Conservation (phyloP, 495 filamentous ascomycete genomes). For the Podospora pseudocomata region DNA sequence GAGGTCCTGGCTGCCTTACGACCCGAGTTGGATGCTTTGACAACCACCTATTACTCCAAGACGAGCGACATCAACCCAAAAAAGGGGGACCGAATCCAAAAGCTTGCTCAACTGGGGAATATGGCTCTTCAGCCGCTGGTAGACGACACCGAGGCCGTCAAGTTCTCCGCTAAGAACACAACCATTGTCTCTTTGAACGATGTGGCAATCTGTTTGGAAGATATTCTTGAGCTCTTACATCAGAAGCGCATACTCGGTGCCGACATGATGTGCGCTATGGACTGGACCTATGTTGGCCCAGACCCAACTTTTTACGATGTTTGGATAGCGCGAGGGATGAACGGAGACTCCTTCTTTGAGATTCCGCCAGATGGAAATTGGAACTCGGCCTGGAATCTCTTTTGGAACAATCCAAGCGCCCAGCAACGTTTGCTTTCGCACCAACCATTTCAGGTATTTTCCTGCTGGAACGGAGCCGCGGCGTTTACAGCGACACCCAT, state of each 20-base stretch:
- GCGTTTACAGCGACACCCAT: conserved; percentile 30
- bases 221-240: conserved; percentile 51
- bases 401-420: conserved; percentile 40
- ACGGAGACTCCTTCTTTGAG: conserved; percentile 49
- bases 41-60: conserved; percentile 35
- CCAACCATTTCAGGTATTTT: conserved; percentile 52
- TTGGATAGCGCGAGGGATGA: conserved; percentile 48
- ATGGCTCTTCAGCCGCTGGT: conserved; percentile 40
- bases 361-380: conserved; percentile 45
- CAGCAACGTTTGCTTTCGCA: conserved; percentile 25
- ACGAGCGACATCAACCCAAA: conserved; percentile 39
- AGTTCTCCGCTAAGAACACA: conserved; percentile 27
- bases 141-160: conserved; percentile 12
- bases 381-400: conserved; percentile 42
- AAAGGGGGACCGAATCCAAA: conserved; percentile 35
- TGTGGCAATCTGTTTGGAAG: conserved; percentile 48
- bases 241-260: conserved; percentile 42
- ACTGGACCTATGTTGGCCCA: conserved; percentile 45
- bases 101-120: conserved; percentile 46
- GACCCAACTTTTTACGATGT: conserved; percentile 49
- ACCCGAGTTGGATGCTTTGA: conserved; percentile 33
- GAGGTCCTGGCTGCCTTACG: conserved; percentile 42
- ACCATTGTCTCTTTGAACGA: conserved; percentile 51
- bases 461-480: conserved; percentile 52
- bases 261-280: conserved; percentile 54